phyloP scores from a whole-genome alignment of 2,329 filamentous ascomycete species.

The Chaetomiaceae sp. region DNA sequence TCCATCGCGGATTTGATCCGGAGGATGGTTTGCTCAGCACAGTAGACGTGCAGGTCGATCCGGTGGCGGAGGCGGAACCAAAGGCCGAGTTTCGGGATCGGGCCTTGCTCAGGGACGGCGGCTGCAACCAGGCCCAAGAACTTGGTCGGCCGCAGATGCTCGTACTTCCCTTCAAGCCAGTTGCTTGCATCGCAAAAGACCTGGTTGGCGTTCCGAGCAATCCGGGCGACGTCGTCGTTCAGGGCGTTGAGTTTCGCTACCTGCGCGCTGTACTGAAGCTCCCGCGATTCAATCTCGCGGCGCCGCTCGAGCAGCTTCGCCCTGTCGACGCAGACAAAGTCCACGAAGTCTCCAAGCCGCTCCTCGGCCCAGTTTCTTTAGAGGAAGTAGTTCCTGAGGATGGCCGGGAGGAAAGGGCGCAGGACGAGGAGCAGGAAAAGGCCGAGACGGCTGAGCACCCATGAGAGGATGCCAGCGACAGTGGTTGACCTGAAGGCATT shows the following conservation, averaged over 20 bases:
- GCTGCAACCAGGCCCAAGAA: not conserved
- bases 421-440: not conserved
- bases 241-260: not conserved
- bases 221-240: not conserved
- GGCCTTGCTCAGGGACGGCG: slow-evolving; percentile 5
- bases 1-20: not conserved
- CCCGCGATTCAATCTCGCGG: not conserved
- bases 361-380: not conserved
- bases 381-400: not conserved
- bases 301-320: not conserved
- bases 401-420: not conserved
- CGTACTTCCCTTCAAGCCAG: not conserved
- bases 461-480: not conserved
- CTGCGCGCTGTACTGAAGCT: slow-evolving; percentile 1
- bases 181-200: not conserved
- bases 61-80: slow-evolving; percentile 5
- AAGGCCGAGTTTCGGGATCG: not conserved
- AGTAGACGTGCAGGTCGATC: not conserved
- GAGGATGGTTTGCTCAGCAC: not conserved
- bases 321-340: slow-evolving; percentile 11
- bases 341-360: slow-evolving; percentile 9
- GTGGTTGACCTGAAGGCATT: not conserved
- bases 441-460: slow-evolving; percentile 1
- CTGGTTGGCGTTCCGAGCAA: not conserved
- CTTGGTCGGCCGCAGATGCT: not conserved